Evolutionary conservation across 352 stramenopile genomes (phyloP).

Genomic region (Globisporangium lucens): DNA sequence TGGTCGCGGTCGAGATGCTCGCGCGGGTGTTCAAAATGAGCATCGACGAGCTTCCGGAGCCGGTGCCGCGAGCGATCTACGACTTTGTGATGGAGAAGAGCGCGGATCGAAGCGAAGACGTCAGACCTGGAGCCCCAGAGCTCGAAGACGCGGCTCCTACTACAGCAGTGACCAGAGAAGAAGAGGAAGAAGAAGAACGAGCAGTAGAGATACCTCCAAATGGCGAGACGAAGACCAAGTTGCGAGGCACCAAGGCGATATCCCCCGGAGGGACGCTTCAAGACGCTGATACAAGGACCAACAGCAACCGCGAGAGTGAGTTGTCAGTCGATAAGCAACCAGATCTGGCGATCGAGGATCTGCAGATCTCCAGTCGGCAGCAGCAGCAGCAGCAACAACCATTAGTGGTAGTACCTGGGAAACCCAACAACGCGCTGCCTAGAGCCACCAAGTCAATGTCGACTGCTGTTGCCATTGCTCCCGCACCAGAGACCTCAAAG

Average conservation of each 20-base stretch:
- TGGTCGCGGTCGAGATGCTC: slow-evolving; percentile 54
- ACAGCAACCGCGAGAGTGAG: background rate
- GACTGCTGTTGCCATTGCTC: background rate
- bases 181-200: background rate
- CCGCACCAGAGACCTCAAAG: background rate
- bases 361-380: background rate
- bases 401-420: background rate
- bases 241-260: background rate
- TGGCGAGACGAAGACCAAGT: background rate
- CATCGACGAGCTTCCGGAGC: slow-evolving; percentile 44
- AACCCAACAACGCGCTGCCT: background rate
- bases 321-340: background rate
- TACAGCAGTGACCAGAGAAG: background rate
- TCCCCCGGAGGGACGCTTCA: background rate
- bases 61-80: slow-evolving; percentile 46
- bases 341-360: background rate
- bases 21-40: slow-evolving; percentile 68
- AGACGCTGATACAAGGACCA: background rate
- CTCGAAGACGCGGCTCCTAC: too few relatives aligned
- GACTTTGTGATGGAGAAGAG: slow-evolving; percentile 11
- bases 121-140: background rate
- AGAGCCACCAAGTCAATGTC: background rate
- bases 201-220: background rate
- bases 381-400: background rate
- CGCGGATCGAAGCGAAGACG: slow-evolving; percentile 12